Evolutionary conservation across 345 rosid genomes (phyloP), one percentile per base, ranked within the genome.

Genomic region (Ailanthus altissimus): DNA sequence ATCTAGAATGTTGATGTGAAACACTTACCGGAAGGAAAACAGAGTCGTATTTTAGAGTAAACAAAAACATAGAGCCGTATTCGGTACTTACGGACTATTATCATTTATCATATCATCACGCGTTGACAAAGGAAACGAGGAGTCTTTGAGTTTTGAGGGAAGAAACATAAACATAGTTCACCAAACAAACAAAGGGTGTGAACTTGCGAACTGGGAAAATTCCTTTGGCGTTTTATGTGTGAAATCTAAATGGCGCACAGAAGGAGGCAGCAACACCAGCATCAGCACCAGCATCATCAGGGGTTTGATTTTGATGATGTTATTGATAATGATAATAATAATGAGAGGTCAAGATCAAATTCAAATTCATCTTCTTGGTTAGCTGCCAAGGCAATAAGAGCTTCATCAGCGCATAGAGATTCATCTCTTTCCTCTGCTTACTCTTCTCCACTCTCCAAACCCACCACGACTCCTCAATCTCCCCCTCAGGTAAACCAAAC

Each of bases 361-460:
- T 70, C 88, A 20, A 77, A 85, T 32, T 76, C 91, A 49, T 85
- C 89, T 1, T 85, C 91, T 0, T 63, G n/a, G n/a, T n/a, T 88
- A 45, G 89, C 91, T 23, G 95, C 98, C n/a, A 92, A 88, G 82
- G 98, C 99, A 25, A 93, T 93, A 16, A 82, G 90, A 79, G 98
- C 97, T 62, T 89, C 93, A 46, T 91, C 98, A 18, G 93, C 97
- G 10, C 84, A 80, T 73, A 87, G 84, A 72, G 94, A 85, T 78
- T 89, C 93, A 26, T 91, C 95, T 64, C 88, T 91, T 70, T 89
- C 93, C 57, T 86, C 95, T 63, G 95, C 91, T 69, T 89, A 87
- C 84, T 82, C 86, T 0, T 85, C 90, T 57, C 75, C 90, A 72
- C 21, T 63, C 59, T 70, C 78, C 25, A 77, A 57, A 40, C 53